These are phyloP conservation scores for Dichotomopilus funicola DNA, from an alignment of 2,329 filamentous ascomycete species.

Conservation along the genomic window DNA sequence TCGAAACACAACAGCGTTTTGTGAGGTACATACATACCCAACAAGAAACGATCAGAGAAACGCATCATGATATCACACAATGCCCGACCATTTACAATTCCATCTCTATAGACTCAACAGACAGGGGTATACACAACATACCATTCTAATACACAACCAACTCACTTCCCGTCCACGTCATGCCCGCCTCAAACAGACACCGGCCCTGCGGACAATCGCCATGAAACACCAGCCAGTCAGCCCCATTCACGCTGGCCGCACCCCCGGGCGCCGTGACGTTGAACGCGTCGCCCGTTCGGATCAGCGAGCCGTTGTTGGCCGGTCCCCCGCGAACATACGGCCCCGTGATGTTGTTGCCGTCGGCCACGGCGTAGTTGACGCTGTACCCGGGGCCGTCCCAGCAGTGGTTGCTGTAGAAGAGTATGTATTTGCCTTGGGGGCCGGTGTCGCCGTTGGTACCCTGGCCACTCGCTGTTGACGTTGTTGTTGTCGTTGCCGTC, in stretches of 20 bases:
- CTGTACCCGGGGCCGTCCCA: slow-evolving; percentile 50
- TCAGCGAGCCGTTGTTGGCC: slow-evolving; percentile 16
- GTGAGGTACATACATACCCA: too few species aligned
- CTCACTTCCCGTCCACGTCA: slow-evolving; percentile 4
- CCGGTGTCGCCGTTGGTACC: background rate
- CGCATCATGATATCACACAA: too few species aligned
- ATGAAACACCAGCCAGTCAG: slow-evolving; percentile 19
- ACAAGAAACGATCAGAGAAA: too few species aligned
- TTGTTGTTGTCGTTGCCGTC: too few species aligned
- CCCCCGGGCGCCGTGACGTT: slow-evolving; percentile 34
- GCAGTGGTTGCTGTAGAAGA: slow-evolving; percentile 59
- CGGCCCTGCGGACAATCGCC: slow-evolving; percentile 19
- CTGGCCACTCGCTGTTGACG: background rate
- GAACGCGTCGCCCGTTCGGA: slow-evolving; percentile 33
- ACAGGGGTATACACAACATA: background rate
- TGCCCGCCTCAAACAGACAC: slow-evolving; percentile 18
- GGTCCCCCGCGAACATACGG: slow-evolving; percentile 32
- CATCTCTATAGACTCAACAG: too few species aligned
- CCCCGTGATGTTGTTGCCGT: slow-evolving; percentile 27
- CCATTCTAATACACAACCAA: slow-evolving; percentile 1
- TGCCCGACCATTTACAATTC: too few species aligned
- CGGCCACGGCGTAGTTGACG: slow-evolving; percentile 51
- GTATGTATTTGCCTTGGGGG: slow-evolving; percentile 40
- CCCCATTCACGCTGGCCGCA: slow-evolving; percentile 18
- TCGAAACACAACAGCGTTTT: too few species aligned